Base-by-base conservation (phyloP, 2,329 filamentous ascomycete species). In the Aspergillus sergii region DNA sequence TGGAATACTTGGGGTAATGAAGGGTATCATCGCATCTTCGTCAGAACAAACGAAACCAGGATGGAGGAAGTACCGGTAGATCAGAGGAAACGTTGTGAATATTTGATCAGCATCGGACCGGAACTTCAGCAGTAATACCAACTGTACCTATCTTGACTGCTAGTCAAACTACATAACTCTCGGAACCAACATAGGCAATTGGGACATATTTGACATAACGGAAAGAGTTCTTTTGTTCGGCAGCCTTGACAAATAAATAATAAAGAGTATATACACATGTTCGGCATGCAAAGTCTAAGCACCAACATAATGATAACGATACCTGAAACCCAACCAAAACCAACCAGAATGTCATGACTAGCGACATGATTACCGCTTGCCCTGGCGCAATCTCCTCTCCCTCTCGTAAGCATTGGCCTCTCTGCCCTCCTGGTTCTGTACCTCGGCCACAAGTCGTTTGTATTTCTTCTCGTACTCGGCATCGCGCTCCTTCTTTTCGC, bases 391-490 rank as follows among this genome's bases (percentile, higher is more conserved):
- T 76, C 86, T 85, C 84, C 89, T 95, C 84, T 96, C 93, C 72
- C 90, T 86, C 80, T 96, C 94, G 85, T 98, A 98, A 56, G 86
- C 87, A 80, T 98, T 98, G 50, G 88, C 85, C 78, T 95, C 94
- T 63, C 85, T 83, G 1, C 94, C 94, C 78, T 97, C 95, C 81
- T 97, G 91, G 69, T 91, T 92, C 81, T 99, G 94, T 72, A 99
- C 97, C 85, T 97, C 94, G 11, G 94, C 92, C 70, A 98, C 88
- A 64, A 99, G 84, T 68, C 91, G 88, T 84, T 91, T 92, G 83
- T 94, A 96, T 86, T 98, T 98, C 84, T 91, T 92, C 84, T 98
- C 94, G 84, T 99, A 98, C 68, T 92, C 93, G 62, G 87, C 88
- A 83, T 98, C 95, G 82, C 88, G 90, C 82, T 92, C 91, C 85